phyloP scores from a whole-genome alignment of 345 rosid species.

The Salix brachista region DNA sequence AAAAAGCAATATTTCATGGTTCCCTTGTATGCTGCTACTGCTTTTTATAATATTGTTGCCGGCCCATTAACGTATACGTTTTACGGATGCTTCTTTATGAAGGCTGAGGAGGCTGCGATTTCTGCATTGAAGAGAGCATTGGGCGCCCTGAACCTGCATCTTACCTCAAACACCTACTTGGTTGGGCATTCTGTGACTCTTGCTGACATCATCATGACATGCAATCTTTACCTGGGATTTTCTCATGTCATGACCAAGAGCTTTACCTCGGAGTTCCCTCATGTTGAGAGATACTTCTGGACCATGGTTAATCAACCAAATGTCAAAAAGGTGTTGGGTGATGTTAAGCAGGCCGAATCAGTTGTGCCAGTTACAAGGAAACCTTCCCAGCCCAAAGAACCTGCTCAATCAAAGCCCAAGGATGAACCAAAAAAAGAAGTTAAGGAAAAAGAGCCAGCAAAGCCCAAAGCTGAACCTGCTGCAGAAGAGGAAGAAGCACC shows the following conservation, averaged over 20 bases:
- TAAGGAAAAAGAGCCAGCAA: constrained; percentile 65
- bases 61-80: not conserved
- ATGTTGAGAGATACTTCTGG: constrained; percentile 98
- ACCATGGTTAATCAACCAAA: constrained; percentile 90
- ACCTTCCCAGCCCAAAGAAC: constrained; percentile 54
- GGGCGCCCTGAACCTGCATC: constrained; percentile 65
- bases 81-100: constrained; percentile 1
- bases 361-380: constrained; percentile 60
- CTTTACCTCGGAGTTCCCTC: constrained; percentile 87
- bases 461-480: constrained; percentile 52
- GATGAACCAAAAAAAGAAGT: constrained; percentile 62
- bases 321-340: constrained; percentile 75
- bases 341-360: constrained; percentile 70
- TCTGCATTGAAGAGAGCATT: constrained; percentile 73
- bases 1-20: not conserved
- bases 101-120: constrained; percentile 84
- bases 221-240: constrained; percentile 68
- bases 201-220: constrained; percentile 74
- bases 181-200: constrained; percentile 87
- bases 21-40: not conserved
- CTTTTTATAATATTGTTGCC: not conserved
- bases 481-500: constrained; percentile 42
- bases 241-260: constrained; percentile 53
- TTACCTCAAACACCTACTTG: constrained; percentile 74
- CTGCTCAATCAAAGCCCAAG: constrained; percentile 66